These are phyloP conservation scores for Irpex rosettiformis DNA, from an alignment of 1,284 basidiomycete genomes.

Conservation along the genomic window DNA sequence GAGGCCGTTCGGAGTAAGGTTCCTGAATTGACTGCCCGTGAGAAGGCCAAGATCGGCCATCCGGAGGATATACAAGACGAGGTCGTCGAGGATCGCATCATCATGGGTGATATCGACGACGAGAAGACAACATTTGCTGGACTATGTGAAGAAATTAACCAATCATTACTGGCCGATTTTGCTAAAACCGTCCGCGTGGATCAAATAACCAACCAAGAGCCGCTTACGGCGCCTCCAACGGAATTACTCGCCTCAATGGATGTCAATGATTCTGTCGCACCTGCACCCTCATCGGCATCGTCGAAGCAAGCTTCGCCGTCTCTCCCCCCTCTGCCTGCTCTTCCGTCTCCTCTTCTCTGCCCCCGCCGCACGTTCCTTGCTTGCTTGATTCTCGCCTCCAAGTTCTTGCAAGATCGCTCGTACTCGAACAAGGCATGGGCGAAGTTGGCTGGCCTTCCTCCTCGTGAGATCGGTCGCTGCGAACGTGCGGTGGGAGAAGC, in stretches of 20 bases:
- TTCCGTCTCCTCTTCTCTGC: constrained; percentile 82
- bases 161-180: neutral
- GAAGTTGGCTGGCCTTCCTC: constrained; percentile 75
- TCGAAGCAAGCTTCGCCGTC: constrained; percentile 22
- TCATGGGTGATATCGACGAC: constrained; percentile 24
- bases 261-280: neutral
- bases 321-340: constrained; percentile 41
- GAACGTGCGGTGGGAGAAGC: constrained; percentile 78
- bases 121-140: neutral
- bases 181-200: neutral
- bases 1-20: constrained; percentile 69
- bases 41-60: constrained; percentile 38
- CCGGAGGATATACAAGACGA: constrained; percentile 24
- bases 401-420: constrained; percentile 90
- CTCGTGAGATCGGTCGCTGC: constrained; percentile 76
- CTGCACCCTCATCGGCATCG: constrained; percentile 11
- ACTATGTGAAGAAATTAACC: neutral
- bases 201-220: neutral
- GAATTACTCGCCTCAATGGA: constrained; percentile 8
- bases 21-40: constrained; percentile 52
- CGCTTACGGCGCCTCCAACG: constrained; percentile 14
- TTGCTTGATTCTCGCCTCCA: constrained; percentile 83
- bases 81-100: constrained; percentile 44
- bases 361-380: constrained; percentile 87
- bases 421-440: constrained; percentile 94